phyloP scores from a whole-genome alignment of 148 eudicot species.

The Limonium bicolor region DNA sequence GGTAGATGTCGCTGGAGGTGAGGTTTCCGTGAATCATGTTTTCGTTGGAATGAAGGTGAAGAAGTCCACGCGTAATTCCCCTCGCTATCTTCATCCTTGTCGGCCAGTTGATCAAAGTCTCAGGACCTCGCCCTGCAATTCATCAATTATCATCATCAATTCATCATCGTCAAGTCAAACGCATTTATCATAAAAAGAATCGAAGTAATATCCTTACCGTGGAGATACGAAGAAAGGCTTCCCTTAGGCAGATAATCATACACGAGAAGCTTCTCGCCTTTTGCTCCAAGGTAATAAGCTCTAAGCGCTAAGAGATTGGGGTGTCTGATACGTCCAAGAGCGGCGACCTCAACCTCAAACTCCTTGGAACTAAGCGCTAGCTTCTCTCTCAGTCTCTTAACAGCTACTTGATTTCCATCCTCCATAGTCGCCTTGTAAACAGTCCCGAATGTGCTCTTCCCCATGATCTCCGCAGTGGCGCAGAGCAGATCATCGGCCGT shows the following conservation, averaged over 20 bases:
- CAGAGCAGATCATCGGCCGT: slow-evolving; percentile 76
- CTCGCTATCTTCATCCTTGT: slow-evolving; percentile 72
- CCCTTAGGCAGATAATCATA: slow-evolving; percentile 70
- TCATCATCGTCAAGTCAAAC: slow-evolving; percentile 42
- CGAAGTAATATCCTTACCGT: slow-evolving; percentile 26
- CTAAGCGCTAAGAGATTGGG: slow-evolving; percentile 71
- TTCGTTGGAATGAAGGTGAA: slow-evolving; percentile 48
- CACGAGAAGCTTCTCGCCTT: slow-evolving; percentile 88
- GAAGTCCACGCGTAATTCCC: slow-evolving; percentile 47
- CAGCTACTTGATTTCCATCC: slow-evolving; percentile 73
- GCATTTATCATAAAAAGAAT: background rate
- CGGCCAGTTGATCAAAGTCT: slow-evolving; percentile 53
- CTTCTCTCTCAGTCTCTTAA: slow-evolving; percentile 73
- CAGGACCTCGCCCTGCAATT: slow-evolving; percentile 87
- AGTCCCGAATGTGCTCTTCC: slow-evolving; percentile 86
- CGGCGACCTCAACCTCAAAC: slow-evolving; percentile 67
- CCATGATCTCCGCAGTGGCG: no score
- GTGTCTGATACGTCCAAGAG: slow-evolving; percentile 67
- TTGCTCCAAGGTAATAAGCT: slow-evolving; percentile 75
- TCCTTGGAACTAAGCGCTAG: slow-evolving; percentile 52
- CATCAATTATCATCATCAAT: slow-evolving; percentile 55
- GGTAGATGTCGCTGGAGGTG: slow-evolving; percentile 62
- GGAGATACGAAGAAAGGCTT: slow-evolving; percentile 60
- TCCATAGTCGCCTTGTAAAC: slow-evolving; percentile 80
- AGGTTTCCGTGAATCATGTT: slow-evolving; percentile 73